These are phyloP conservation scores for Leccinum disarticulatum DNA, from an alignment of 768 basidiomycete species.

Conservation along the genomic window DNA sequence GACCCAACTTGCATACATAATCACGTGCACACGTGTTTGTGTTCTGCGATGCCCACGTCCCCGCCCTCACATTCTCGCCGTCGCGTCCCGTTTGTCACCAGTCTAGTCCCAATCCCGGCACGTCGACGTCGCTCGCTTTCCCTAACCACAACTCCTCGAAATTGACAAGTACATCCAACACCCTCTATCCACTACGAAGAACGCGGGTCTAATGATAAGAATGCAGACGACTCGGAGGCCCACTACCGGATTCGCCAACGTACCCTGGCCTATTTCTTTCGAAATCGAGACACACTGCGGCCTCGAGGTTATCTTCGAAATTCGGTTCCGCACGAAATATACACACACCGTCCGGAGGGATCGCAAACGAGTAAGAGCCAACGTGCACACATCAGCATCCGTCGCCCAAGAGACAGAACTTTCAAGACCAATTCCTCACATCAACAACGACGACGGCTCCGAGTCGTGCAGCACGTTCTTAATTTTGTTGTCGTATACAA, in stretches of 20 bases:
- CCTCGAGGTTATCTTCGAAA: conserved; percentile 71
- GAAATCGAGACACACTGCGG: conserved; percentile 72
- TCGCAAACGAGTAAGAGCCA: no score
- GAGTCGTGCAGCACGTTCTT: conserved; percentile 73
- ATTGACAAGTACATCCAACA: conserved; percentile 69
- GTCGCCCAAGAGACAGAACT: neutral
- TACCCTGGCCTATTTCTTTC: conserved; percentile 91
- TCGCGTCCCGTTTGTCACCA: no score
- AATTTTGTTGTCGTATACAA: conserved; percentile 89
- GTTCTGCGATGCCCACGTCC: no score
- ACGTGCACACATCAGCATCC: neutral
- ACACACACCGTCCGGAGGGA: conserved; percentile 60
- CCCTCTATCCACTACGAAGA: conserved; percentile 79
- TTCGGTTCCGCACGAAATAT: conserved; percentile 97
- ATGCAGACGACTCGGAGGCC: neutral
- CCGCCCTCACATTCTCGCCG: no score
- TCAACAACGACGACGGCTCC: no score
- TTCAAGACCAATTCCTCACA: conserved; percentile 20
- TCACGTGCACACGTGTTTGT: no score
- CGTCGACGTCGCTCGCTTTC: conserved; percentile 40
- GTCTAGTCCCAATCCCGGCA: no score
- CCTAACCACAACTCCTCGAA: conserved; percentile 95
- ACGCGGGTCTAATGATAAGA: conserved; percentile 1
- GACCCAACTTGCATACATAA: no score
- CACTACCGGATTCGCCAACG: conserved; percentile 25